Evolutionary conservation across 805 yeast genomes (phyloP).

Genomic region (Pichia pseudocactophila): DNA sequence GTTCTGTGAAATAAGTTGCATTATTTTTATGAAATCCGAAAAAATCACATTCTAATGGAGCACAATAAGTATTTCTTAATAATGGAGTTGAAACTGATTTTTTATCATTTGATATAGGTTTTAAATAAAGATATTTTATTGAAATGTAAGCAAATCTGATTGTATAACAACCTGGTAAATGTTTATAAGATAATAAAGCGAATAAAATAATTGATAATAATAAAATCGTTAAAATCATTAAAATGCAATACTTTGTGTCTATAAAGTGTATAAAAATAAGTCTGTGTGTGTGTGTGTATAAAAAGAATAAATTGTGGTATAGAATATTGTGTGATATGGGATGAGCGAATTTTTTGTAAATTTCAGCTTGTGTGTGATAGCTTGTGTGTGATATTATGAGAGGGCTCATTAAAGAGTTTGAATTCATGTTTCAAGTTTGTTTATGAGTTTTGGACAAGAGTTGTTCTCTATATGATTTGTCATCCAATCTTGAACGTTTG

Average conservation of each 20-base stretch:
- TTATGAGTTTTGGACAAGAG: conserved; percentile 27
- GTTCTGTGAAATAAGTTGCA: conserved; percentile 72
- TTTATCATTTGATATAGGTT: conserved; percentile 19
- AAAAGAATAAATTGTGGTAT: too few species aligned
- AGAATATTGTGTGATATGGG: neutral
- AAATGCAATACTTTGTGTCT: too few species aligned
- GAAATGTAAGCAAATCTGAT: conserved; percentile 50
- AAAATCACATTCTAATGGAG: conserved; percentile 76
- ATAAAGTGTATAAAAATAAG: neutral
- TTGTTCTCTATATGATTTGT: conserved; percentile 55
- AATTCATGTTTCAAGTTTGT: conserved; percentile 3
- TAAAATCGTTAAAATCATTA: neutral
- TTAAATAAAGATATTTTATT: conserved; percentile 33
- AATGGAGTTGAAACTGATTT: conserved; percentile 8
- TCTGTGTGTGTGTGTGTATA: too few species aligned
- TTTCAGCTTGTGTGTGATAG: too few species aligned
- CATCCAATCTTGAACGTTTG: conserved; percentile 74
- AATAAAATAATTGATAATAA: conserved; percentile 1
- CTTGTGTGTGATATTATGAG: too few species aligned
- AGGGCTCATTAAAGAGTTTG: neutral
- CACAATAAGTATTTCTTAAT: conserved; percentile 30
- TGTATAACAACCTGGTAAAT: conserved; percentile 59
- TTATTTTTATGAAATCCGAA: conserved; percentile 76
- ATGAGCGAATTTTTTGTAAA: too few species aligned
- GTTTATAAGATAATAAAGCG: conserved; percentile 41